Percentiles rank a stretch among this genome's conserved stretches.
Evolutionary conservation across 2,329 filamentous ascomycete genomes (phyloP).

Genomic region (Aspergillus ochraceoroseus): DNA sequence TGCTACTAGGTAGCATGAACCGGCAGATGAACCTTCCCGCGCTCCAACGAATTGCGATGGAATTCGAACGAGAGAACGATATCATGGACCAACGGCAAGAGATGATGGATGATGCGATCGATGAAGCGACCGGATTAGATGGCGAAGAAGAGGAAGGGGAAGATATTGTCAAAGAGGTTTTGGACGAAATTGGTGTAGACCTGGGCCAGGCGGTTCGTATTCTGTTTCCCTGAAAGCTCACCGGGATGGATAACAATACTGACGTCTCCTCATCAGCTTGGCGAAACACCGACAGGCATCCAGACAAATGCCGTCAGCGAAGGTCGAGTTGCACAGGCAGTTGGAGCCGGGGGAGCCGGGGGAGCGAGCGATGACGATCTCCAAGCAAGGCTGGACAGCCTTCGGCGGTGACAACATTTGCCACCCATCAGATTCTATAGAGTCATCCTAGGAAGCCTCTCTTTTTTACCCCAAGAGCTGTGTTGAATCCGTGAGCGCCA

Average conservation of each 20-base stretch:
- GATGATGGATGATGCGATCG: constrained; percentile 99
- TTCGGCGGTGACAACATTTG: constrained; percentile 52
- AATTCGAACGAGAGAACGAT: constrained; percentile 97
- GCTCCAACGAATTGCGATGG: constrained; percentile 94
- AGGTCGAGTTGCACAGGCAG: constrained; percentile 75
- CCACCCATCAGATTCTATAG: constrained; percentile 1
- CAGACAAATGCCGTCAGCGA: constrained; percentile 70
- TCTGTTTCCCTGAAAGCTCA: not conserved
- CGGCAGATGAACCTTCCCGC: constrained; percentile 94
- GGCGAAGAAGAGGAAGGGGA: constrained; percentile 87
- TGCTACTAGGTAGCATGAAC: constrained; percentile 94
- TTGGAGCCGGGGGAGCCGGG: constrained; percentile 53
- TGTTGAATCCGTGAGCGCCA: no score
- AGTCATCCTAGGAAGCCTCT: constrained; percentile 4
- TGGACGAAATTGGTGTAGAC: constrained; percentile 96
- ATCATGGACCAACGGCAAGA: constrained; percentile 99
- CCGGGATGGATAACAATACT: constrained; percentile 16
- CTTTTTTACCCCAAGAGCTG: not conserved
- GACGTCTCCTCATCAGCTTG: constrained; percentile 58
- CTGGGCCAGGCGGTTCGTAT: constrained; percentile 75
- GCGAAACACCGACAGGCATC: constrained; percentile 81
- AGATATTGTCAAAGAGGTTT: constrained; percentile 90
- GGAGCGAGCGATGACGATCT: constrained; percentile 73
- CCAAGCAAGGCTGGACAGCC: constrained; percentile 84
- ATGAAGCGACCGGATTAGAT: constrained; percentile 86